A percentile compares a stretch with the other conserved stretches of the same genome.
Evolutionary conservation across 257 asterid genomes (phyloP).

Genomic region (Nemophila menziesii): DNA sequence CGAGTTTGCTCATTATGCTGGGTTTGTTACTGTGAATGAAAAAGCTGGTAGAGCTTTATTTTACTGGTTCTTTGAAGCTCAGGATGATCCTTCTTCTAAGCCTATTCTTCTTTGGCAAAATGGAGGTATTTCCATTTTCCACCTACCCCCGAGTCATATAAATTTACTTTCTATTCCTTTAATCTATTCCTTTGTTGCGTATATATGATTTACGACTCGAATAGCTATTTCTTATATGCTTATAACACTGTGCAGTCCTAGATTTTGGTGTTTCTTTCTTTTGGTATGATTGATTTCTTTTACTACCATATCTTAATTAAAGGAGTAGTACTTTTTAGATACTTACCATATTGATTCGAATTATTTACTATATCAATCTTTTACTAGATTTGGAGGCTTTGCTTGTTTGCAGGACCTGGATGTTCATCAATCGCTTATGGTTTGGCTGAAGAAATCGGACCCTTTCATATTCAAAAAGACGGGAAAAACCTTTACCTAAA

Average conservation of each 20-base stretch:
- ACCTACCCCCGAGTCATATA: background rate
- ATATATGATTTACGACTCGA: too few relatives aligned
- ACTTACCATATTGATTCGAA: too few relatives aligned
- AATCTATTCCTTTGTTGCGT: too few relatives aligned
- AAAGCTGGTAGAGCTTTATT: slow-evolving; percentile 61
- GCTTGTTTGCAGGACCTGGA: slow-evolving; percentile 66
- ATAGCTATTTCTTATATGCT: too few relatives aligned
- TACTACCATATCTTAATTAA: background rate
- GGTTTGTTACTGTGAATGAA: slow-evolving; percentile 59
- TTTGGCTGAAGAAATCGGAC: slow-evolving; percentile 91
- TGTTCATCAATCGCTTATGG: slow-evolving; percentile 93
- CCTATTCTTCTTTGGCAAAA: slow-evolving; percentile 95
- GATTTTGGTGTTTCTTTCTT: too few relatives aligned
- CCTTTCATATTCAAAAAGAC: slow-evolving; percentile 86
- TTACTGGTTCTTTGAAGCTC: slow-evolving; percentile 94
- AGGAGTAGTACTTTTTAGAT: too few relatives aligned
- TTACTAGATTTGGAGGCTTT: background rate
- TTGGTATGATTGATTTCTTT: background rate
- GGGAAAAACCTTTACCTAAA: slow-evolving; percentile 81
- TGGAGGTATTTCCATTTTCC: slow-evolving; percentile 63
- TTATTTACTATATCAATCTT: too few relatives aligned
- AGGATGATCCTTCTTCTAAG: slow-evolving; percentile 71
- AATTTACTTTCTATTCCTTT: background rate
- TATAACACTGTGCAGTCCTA: too few relatives aligned
- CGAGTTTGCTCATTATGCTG: slow-evolving; percentile 64